These are phyloP conservation scores for Trametes versicolor DNA, from an alignment of 1,284 basidiomycete genomes.

Conservation along the genomic window DNA sequence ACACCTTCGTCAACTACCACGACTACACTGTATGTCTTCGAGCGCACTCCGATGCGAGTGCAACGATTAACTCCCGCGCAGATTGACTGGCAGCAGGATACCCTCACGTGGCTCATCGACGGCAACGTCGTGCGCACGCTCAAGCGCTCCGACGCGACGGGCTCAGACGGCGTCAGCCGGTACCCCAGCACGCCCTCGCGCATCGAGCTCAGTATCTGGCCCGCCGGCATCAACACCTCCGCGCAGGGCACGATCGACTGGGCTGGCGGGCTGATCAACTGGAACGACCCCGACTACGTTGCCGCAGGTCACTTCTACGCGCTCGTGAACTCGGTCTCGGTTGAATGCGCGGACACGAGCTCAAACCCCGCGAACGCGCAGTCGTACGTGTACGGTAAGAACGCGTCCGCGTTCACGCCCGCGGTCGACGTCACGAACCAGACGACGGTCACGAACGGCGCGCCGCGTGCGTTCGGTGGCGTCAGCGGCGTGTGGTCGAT, in stretches of 20 bases:
- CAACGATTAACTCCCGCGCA: constrained; percentile 39
- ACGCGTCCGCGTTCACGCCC: constrained; percentile 61
- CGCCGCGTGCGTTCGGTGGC: constrained; percentile 9
- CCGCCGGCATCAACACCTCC: constrained; percentile 70
- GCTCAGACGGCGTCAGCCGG: constrained; percentile 56
- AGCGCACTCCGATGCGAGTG: background rate
- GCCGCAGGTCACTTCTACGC: constrained; percentile 55
- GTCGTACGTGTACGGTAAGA: constrained; percentile 70
- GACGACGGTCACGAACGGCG: constrained; percentile 50
- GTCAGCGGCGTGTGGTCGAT: constrained; percentile 25
- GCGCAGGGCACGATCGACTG: constrained; percentile 78
- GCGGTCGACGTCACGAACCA: constrained; percentile 63
- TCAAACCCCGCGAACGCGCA: constrained; percentile 55
- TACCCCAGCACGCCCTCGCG: constrained; percentile 83
- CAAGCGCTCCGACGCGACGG: constrained; percentile 64
- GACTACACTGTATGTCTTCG: constrained; percentile 70
- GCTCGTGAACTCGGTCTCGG: constrained; percentile 48
- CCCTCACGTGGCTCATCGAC: constrained; percentile 75
- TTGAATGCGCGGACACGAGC: constrained; percentile 66
- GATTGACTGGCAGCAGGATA: constrained; percentile 83
- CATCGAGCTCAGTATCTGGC: constrained; percentile 84
- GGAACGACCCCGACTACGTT: constrained; percentile 77
- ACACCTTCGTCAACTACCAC: constrained; percentile 78
- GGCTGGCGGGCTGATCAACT: constrained; percentile 84
- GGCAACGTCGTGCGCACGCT: constrained; percentile 75